Evolutionary conservation across 179 eudicot species (phyloP), one percentile per base, ranked within the genome.

Genomic region (Gypsophila paniculata): DNA sequence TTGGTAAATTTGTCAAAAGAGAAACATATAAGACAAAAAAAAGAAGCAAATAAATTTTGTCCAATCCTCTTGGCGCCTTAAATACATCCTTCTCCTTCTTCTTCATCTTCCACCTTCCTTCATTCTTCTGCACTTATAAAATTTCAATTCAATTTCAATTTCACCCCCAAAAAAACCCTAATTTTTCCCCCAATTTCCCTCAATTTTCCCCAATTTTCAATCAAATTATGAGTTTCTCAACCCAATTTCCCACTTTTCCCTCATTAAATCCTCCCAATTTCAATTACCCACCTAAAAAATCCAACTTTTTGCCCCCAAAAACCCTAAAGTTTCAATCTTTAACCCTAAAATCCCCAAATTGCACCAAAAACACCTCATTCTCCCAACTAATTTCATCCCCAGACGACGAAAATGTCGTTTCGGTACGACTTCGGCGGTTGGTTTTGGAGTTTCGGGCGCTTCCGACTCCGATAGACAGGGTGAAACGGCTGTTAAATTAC

Each of bases 381-480:
- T 7, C 3, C 42, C 42, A 36, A 36, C 42, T 36, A 36, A 36
- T 36, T 36, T 46, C 63, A 75, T 38, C 72, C 74, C 83, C 75
- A 76, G 65, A 61, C 72, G 75, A 44, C 14, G 52, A 68, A 54
- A 66, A 65, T 62, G 58, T 44, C 42, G 86, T 88, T 48, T 71
- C 81, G 12, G 51, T 61, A 2, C 88, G 87, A 73, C 81, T 90
- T 2, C 73, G 65, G 22, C 73, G 62, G 18, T 65, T 92, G 29
- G 84, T 79, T 48, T 79, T 82, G 0, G 96, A 93, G 66, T 93
- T 93, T 72, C 78, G 75, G 69, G 81, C 93, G 0, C 77, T 93
- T 29, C 18, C 82, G 0, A 83, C 84, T 69, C 93, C 96, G 2
- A 85, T 90, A 62, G 96, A 93, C 22, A 80, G 95, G 58, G 96